Base-by-base conservation (phyloP, 1,284 basidiomycete species). In the Heterobasidion irregulare region DNA sequence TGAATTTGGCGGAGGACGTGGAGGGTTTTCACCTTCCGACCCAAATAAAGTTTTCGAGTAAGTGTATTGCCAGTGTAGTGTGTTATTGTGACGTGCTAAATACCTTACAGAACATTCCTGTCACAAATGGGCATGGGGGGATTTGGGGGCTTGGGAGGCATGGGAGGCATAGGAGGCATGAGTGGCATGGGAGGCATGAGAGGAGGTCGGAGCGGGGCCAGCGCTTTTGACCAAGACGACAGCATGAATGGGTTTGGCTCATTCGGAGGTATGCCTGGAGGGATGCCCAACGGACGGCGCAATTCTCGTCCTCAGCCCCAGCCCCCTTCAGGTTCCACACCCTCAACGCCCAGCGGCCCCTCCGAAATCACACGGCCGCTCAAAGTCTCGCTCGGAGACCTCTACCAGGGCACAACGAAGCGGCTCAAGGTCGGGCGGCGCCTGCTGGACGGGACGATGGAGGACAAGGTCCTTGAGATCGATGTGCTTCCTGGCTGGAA, bases 41-140 rank as follows among this genome's bases (percentile, higher is more conserved):
- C 94, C 95, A 12, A 83, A 92, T 61, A 90, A 88, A 65, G 86
- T 98, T 68, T 98, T 98, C 70, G 89, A 92, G 84, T 91, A 71
- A 75, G 88, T 49, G 49, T 35, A 35, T 54, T 8, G 5, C 26
- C 48, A 56, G 12, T 18, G 38, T 34, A 33, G 13, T n/a, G 10
- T 12, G 7, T 35, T 6, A 44, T 15, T 46, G 50, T 56, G 16
- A 34, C 43, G 33, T 58, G 48, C 64, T 69, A 52, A 73, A 62
- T 18, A n/a, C 53, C 49, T 49, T 58, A 15, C 64, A 93, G 91
- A 64, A 72, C 84, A 64, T 84, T 93, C 62, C 90, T 93, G 65
- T 66, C 76, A 54, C 70, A 32, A 9, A 34, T 36, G 34, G 48
- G 48, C 34, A 10, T 50, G 26, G 48, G 71, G 12, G 73, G 74